A percentile compares a stretch with the other conserved stretches of the same genome.
Conservation (phyloP, 1,284 basidiomycete genomes). For the Austroboletus novae-zelandiae region DNA sequence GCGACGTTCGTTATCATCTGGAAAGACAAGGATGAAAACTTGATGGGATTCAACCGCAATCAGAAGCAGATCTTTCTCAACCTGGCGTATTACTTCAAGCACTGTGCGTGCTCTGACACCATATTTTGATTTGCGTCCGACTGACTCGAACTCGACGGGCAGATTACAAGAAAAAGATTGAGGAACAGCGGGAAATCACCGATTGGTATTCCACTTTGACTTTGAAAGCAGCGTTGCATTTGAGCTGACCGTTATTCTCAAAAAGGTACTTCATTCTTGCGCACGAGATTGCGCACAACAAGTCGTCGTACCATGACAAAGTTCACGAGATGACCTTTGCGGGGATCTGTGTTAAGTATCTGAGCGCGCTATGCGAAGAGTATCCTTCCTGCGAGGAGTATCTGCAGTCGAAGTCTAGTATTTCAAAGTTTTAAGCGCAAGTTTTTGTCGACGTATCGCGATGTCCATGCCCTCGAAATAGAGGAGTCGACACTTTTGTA, state of each 20-base stretch:
- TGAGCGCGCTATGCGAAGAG: not conserved
- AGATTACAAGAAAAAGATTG: not conserved
- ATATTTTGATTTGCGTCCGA: not conserved
- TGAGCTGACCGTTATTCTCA: not conserved
- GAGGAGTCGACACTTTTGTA: no score
- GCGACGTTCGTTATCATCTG: constrained; percentile 22
- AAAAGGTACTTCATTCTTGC: constrained; percentile 27
- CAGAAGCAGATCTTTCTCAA: constrained; percentile 22
- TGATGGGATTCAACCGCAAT: constrained; percentile 26
- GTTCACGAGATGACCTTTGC: constrained; percentile 7
- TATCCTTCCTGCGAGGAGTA: not conserved
- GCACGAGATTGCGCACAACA: constrained; percentile 25
- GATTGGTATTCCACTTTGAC: not conserved
- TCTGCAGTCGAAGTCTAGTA: not conserved
- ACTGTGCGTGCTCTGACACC: constrained; percentile 3
- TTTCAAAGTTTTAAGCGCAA: no score
- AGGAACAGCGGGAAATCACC: not conserved
- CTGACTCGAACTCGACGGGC: not conserved
- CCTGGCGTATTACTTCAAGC: constrained; percentile 19
- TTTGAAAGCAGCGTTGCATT: not conserved
- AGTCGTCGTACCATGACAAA: constrained; percentile 17
- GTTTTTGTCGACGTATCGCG: no score
- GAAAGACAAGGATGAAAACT: constrained; percentile 13
- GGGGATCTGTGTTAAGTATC: not conserved
- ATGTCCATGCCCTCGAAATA: no score